Percentiles rank a stretch among this genome's conserved stretches.
phyloP scores from a whole-genome alignment of 148 eudicot genomes.

The Spergularia marina region DNA sequence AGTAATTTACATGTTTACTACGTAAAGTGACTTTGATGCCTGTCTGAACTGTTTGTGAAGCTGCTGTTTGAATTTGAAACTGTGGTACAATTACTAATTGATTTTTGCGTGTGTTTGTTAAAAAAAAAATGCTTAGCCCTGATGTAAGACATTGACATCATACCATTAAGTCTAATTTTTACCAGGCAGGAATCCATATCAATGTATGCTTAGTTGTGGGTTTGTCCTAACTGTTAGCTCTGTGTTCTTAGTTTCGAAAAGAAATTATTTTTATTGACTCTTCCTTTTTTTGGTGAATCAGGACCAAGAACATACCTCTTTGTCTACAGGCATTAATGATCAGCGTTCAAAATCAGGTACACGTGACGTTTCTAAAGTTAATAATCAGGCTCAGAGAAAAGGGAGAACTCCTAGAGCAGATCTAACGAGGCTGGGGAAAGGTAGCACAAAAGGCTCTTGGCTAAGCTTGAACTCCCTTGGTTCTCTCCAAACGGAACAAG shows the following conservation, averaged over 20 bases:
- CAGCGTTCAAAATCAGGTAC: constrained; percentile 20
- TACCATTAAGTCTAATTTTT: neutral
- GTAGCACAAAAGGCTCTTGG: constrained; percentile 32
- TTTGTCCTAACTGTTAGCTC: neutral
- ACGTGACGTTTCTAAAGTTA: constrained; percentile 19
- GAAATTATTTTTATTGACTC: too few species aligned
- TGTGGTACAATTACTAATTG: neutral
- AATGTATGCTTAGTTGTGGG: neutral
- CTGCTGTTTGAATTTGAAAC: neutral
- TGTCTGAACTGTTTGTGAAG: neutral
- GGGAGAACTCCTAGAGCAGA: constrained; percentile 16
- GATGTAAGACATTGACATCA: too few species aligned
- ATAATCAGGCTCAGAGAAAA: constrained; percentile 16
- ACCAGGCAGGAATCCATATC: neutral
- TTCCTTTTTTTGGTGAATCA: constrained; percentile 4
- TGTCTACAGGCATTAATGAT: constrained; percentile 2
- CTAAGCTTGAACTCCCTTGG: constrained; percentile 48
- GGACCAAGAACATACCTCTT: constrained; percentile 14
- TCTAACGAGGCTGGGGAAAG: constrained; percentile 23
- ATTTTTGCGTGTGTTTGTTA: too few species aligned
- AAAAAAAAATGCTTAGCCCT: too few species aligned
- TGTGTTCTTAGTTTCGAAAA: neutral
- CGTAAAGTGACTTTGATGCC: neutral
- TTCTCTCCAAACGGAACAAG: constrained; percentile 17
- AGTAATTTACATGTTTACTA: neutral